Base-by-base conservation (phyloP, 352 stramenopile genomes). In the Phytophthora citricola region DNA sequence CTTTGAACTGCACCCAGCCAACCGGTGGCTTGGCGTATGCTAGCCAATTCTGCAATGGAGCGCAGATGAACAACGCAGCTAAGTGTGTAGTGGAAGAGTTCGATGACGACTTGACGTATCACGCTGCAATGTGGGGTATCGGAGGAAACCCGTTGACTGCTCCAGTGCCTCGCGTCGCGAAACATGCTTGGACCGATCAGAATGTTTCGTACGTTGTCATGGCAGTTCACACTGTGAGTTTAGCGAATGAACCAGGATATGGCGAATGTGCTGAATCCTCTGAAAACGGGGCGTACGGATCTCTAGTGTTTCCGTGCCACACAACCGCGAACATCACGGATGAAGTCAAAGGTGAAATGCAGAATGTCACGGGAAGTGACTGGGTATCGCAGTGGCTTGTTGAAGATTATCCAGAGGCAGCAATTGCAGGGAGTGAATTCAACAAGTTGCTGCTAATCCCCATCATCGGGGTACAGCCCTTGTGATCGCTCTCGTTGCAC, bases 311-410 rank as follows among this genome's bases (percentile, higher is more conserved):
- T 14, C 63, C 68, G 4, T 83, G 71, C 29, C 65, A 72, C 43
- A 51, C 29, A 2, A 66, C 34, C 0, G 15, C 47, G 3, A 46
- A 51, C 17, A 46, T 58, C 5, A 50, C 58, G 0, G 53, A 52
- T 4, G 26, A 50, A 20, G 46, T 65, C 8, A 64, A 56, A 40
- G 66, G 52, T 10, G 41, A 47, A 3, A 66, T 69, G 58, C 6
- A 44, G 40, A 2, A 15, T 22, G 38, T 50, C 14, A 32, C 10
- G 17, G 45, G 38, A 0, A 69, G 46, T 8, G 20, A 38, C 24
- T 73, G 52, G 65, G 69, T 80, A 1, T 62, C 58, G 2, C 43
- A 62, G 9, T 80, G 73, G 73, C 61, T 80, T 2, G 26, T 63
- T 4, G 54, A 75, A 5, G 44, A 56, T 44, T 61, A 56, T 9